Percentiles rank a stretch among this genome's conserved stretches.
phyloP scores from a whole-genome alignment of 2,329 filamentous ascomycete genomes.

The Fusarium sp. region DNA sequence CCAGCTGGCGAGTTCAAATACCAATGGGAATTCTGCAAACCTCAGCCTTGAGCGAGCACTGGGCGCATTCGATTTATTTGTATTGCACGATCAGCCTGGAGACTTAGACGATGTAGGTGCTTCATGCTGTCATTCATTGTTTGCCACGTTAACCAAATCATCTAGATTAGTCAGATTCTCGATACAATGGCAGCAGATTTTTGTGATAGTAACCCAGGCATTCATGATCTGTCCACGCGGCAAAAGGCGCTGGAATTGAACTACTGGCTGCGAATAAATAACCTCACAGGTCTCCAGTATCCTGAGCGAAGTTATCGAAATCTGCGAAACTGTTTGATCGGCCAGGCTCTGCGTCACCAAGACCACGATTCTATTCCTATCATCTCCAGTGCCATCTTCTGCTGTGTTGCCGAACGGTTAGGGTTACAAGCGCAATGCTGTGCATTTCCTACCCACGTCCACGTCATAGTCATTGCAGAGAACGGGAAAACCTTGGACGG shows the following conservation, averaged over 20 bases:
- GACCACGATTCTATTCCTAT: slow-evolving; percentile 85
- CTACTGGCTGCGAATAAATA: slow-evolving; percentile 73
- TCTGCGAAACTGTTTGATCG: slow-evolving; percentile 88
- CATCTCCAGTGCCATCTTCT: slow-evolving; percentile 88
- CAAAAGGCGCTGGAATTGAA: slow-evolving; percentile 75
- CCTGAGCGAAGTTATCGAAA: slow-evolving; percentile 76
- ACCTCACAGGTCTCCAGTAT: slow-evolving; percentile 77
- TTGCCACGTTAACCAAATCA: slow-evolving; percentile 19
- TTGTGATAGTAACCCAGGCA: slow-evolving; percentile 59
- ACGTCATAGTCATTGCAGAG: slow-evolving; percentile 77
- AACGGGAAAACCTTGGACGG: slow-evolving; percentile 70
- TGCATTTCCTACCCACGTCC: slow-evolving; percentile 85
- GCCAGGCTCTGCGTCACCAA: slow-evolving; percentile 77
- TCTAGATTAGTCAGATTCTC: slow-evolving; percentile 70
- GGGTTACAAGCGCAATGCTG: slow-evolving; percentile 82
- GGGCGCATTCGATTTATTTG: slow-evolving; percentile 89
- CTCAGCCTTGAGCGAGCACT: slow-evolving; percentile 75
- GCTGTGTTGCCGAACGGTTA: slow-evolving; percentile 77
- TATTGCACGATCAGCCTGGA: slow-evolving; percentile 76
- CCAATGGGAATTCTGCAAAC: slow-evolving; percentile 53
- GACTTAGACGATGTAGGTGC: slow-evolving; percentile 76
- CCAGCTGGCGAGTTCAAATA: slow-evolving; percentile 33
- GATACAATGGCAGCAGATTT: slow-evolving; percentile 72
- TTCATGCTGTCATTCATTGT: slow-evolving; percentile 1
- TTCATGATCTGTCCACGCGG: slow-evolving; percentile 69